Evolutionary conservation across 371 early-diverging fungal genomes (phyloP), one percentile per base, ranked within the genome.

Genomic region (Dichotomocladium elegans): DNA sequence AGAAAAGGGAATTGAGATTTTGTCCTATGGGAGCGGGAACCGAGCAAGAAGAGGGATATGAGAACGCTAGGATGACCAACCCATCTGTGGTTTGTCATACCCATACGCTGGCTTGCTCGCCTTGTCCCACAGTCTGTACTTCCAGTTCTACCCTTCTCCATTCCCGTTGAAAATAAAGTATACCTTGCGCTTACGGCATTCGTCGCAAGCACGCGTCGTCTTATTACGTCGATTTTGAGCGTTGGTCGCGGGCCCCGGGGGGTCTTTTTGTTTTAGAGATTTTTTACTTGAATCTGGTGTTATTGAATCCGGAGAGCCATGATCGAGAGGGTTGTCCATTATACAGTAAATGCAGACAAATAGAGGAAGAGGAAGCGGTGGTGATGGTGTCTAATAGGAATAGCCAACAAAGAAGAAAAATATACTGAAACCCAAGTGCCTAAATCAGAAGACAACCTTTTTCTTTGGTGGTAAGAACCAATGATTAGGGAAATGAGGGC

Each of bases 151-250:
- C 31, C 9, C 29, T 41, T 43, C 33, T 14, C 42, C 25, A 10
- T 14, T 14, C 33, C 33, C 33, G 21, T 41, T 5, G 21, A 19
- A 24, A 24, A 19, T 41, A 1, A 41, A 24, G n/a, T 44, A 9
- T 69, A 77, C 77, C 70, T 77, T 77, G 51, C 77, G 61, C 50
- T 74, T 77, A 56, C 77, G 55, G 60, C 77, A 77, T 55, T 74
- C 74, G 51, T 74, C 74, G 45, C 77, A 77, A 7, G 77, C 77
- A 45, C 72, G 55, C 31, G 57, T 64, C 9, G 62, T 72, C 50
- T 77, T 77, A 19, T 61, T 62, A 33, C 77, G 61, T 47, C 72
- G 54, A 53, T 35, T 55, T 57, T 31, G 52, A 56, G 45, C 57
- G 46, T 45, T 50, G 56, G 53, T 58, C 34, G 9, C n/a, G 17